Conservation (phyloP, 768 basidiomycete genomes). For the Boletus insuetus region DNA sequence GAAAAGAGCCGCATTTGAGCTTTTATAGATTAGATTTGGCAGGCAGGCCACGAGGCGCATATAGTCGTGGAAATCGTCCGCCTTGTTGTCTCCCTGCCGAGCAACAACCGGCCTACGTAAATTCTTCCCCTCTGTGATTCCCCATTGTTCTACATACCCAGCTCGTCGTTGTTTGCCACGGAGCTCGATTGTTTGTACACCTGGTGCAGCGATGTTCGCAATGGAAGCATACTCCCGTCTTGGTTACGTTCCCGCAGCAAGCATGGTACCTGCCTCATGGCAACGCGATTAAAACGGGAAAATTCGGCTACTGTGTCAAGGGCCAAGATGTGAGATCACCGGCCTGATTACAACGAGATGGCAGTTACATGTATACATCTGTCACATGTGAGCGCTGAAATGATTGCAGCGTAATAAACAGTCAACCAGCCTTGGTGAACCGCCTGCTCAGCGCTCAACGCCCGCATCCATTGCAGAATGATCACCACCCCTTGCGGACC, state of each 20-base stretch:
- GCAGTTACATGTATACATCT: background rate
- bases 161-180: slow-evolving; percentile 2
- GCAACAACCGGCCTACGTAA: slow-evolving; percentile 11
- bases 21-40: slow-evolving; percentile 55
- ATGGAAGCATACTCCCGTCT: background rate
- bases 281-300: slow-evolving; percentile 2
- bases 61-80: slow-evolving; percentile 22
- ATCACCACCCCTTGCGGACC: slow-evolving; percentile 4
- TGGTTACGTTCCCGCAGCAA: slow-evolving; percentile 12
- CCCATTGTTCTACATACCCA: slow-evolving; percentile 1
- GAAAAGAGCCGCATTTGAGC: slow-evolving; percentile 20
- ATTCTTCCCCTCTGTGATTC: background rate
- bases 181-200: slow-evolving; percentile 1
- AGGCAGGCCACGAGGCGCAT: slow-evolving; percentile 53
- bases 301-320: slow-evolving; percentile 16
- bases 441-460: slow-evolving; percentile 8
- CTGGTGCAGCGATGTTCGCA: background rate
- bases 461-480: slow-evolving; percentile 28
- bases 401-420: background rate
- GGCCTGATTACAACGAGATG: background rate
- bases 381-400: background rate
- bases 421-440: slow-evolving; percentile 7
- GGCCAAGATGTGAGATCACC: slow-evolving; percentile 1
- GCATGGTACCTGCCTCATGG: slow-evolving; percentile 10
- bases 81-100: slow-evolving; percentile 18